Evolutionary conservation across 2,329 filamentous ascomycete species (phyloP), one percentile per base, ranked within the genome.

Genomic region (Aspergillus chevalieri): DNA sequence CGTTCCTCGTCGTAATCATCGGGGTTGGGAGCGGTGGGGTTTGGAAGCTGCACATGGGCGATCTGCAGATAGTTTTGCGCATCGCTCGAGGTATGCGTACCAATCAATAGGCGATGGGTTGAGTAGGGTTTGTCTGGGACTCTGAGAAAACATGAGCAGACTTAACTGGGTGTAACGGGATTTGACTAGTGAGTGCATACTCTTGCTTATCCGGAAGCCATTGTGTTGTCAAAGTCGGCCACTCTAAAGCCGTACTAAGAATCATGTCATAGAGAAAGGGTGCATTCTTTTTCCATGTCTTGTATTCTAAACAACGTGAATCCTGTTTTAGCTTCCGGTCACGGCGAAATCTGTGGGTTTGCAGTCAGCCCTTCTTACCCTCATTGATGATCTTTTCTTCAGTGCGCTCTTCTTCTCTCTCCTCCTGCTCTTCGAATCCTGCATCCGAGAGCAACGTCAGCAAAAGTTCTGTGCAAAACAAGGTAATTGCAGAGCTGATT

Each of bases 231-330:
- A 98, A 81, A 3, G 93, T 96, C 12, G 93, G 93, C 93, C 93
- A 98, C 66, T 95, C 91, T 50, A 98, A 78, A 38, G 94, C 94
- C 57, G 89, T 95, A 63, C 90, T 91, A 56, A 97, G 79, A 57
- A 98, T 93, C 83, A 96, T 89, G 69, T 98, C 93, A 71, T 98
- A 98, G 61, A 98, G 86, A 66, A 97, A 97, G 3, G 93, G 91
- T 57, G 88, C 89, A 73, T 98, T 98, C 78, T 98, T 98, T 80
- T 98, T 98, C 93, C 93, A 98, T 58, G 92, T 96, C 72, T 98
- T 98, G 81, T 98, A 98, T 70, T 98, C 93, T 90, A 61, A 38
- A 33, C 19, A 43, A 44, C 12, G 38, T 17, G n/a, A 38, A 26
- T 3, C 30, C 21, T n/a, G 10, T 19, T 24, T 57, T 46, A 51